Percentiles rank a stretch among this genome's conserved stretches.
Conservation (phyloP, 768 basidiomycete species). For the Naematelia encephala region DNA sequence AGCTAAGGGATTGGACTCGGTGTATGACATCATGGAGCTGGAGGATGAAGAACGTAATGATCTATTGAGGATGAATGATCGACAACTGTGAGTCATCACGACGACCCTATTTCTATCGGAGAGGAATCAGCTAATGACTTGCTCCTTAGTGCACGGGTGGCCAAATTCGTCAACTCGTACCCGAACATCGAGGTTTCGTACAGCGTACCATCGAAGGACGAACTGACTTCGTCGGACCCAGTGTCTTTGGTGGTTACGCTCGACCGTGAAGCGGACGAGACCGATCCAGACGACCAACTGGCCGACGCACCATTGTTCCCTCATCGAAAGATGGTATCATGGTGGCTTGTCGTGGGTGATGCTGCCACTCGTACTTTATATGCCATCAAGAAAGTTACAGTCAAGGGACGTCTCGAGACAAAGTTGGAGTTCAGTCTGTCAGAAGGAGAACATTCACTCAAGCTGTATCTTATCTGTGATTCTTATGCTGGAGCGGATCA, state of each 20-base stretch:
- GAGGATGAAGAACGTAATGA: constrained; percentile 83
- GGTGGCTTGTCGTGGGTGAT: constrained; percentile 97
- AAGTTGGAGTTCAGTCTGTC: constrained; percentile 87
- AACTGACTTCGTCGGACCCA: constrained; percentile 79
- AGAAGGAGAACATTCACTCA: constrained; percentile 73
- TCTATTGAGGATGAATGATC: constrained; percentile 75
- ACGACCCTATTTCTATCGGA: too few relatives aligned
- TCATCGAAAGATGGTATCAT: constrained; percentile 81
- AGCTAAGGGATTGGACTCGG: constrained; percentile 73
- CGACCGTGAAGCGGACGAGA: constrained; percentile 68
- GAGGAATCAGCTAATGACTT: too few relatives aligned
- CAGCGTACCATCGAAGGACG: constrained; percentile 74
- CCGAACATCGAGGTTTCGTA: constrained; percentile 90
- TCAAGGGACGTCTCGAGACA: constrained; percentile 63
- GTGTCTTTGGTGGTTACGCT: constrained; percentile 76
- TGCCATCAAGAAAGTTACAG: constrained; percentile 81
- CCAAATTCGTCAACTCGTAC: constrained; percentile 92
- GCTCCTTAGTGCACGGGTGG: constrained; percentile 92
- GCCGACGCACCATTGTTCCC: constrained; percentile 96
- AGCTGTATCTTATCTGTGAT: constrained; percentile 88
- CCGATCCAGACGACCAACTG: constrained; percentile 64
- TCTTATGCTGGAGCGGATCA: constrained; percentile 89
- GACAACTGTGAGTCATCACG: constrained; percentile 76
- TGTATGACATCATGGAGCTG: constrained; percentile 98
- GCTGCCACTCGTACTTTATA: constrained; percentile 67